Conservation (phyloP, 768 basidiomycete species). For the Roridomyces roridus region DNA sequence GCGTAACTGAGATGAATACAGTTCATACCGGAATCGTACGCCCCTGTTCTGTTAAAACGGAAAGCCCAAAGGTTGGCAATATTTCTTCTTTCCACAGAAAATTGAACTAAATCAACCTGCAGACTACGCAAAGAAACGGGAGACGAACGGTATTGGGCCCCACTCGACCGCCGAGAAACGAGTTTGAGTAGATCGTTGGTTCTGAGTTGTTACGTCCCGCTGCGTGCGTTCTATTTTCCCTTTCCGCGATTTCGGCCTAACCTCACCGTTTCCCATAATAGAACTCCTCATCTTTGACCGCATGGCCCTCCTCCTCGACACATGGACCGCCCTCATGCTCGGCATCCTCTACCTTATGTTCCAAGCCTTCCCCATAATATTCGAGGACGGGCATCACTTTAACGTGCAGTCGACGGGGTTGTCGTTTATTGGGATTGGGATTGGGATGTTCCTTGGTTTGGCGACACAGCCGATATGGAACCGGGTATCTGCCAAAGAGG, state of each 20-base stretch:
- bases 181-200: conserved; percentile 54
- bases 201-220: conserved; percentile 72
- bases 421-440: conserved; percentile 65
- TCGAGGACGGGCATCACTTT: conserved; percentile 53
- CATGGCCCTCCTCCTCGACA: conserved; percentile 78
- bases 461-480: conserved; percentile 61
- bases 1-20: conserved; percentile 28
- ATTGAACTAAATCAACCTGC: too few relatives aligned
- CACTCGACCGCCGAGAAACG: conserved; percentile 57
- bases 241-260: too few relatives aligned
- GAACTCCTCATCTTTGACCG: conserved; percentile 69
- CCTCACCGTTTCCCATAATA: conserved; percentile 29
- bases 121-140: conserved; percentile 64
- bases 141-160: conserved; percentile 60
- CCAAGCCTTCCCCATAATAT: conserved; percentile 64
- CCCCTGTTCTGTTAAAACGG: conserved; percentile 60
- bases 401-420: conserved; percentile 58
- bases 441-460: conserved; percentile 60
- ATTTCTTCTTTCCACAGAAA: not conserved
- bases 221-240: conserved; percentile 55
- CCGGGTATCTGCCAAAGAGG: conserved; percentile 47
- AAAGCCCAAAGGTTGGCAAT: conserved; percentile 61
- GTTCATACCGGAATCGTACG: conserved; percentile 78
- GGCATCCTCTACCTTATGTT: conserved; percentile 70
- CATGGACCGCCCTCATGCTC: conserved; percentile 67